Evolutionary conservation across 192 early-diverging fungal species (phyloP).

Genomic region (Linnemannia hyalina): DNA sequence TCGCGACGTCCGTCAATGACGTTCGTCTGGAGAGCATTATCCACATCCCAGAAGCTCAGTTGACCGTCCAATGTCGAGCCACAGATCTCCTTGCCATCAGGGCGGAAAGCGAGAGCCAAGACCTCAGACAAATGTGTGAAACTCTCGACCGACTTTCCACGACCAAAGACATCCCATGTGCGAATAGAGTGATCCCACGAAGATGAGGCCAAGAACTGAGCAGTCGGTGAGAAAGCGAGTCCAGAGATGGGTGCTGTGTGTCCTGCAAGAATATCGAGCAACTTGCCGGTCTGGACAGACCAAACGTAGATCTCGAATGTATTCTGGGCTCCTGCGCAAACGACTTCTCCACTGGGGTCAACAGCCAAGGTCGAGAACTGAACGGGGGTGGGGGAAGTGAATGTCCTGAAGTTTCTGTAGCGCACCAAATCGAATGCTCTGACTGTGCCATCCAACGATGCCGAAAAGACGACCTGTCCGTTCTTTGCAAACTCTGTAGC

Average conservation of each 20-base stretch:
- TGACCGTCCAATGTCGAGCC: slow-evolving; percentile 93
- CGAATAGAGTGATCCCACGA: slow-evolving; percentile 95
- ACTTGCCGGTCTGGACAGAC: slow-evolving; percentile 98
- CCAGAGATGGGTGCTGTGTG: slow-evolving; percentile 93
- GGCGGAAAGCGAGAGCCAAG: slow-evolving; percentile 87
- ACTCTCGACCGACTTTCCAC: slow-evolving; percentile 81
- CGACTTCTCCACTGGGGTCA: slow-evolving; percentile 96
- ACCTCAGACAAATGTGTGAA: slow-evolving; percentile 88
- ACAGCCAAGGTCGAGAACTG: slow-evolving; percentile 96
- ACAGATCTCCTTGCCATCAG: slow-evolving; percentile 92
- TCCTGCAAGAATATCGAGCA: slow-evolving; percentile 93
- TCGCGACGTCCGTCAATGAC: slow-evolving; percentile 95
- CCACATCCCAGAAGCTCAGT: slow-evolving; percentile 94
- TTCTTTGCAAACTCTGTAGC: slow-evolving; percentile 92
- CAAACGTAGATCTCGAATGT: slow-evolving; percentile 98
- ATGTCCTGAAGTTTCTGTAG: slow-evolving; percentile 98
- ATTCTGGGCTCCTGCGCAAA: slow-evolving; percentile 94
- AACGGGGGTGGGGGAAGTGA: slow-evolving; percentile 94
- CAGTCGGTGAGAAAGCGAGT: slow-evolving; percentile 89
- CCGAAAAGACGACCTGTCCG: slow-evolving; percentile 94
- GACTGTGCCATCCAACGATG: slow-evolving; percentile 97
- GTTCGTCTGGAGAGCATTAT: slow-evolving; percentile 75
- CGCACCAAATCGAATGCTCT: slow-evolving; percentile 98
- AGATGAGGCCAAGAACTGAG: slow-evolving; percentile 83
- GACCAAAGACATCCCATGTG: slow-evolving; percentile 95